Evolutionary conservation across 2,329 filamentous ascomycete genomes (phyloP), one percentile per base, ranked within the genome.

Genomic region (Sarocladium strictum): DNA sequence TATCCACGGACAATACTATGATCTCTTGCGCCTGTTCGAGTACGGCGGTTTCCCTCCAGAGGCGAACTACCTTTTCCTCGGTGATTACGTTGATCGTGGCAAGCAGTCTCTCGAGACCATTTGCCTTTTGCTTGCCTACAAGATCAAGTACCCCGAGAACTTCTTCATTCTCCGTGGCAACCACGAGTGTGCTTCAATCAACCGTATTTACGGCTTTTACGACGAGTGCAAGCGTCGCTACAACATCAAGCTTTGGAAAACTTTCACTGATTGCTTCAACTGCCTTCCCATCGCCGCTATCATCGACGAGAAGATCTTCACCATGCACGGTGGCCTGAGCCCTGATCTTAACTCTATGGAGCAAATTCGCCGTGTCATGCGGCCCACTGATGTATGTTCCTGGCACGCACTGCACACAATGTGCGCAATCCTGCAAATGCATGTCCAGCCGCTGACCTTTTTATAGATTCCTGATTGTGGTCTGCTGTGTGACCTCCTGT

Each of bases 211-310:
- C 72, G 94, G 94, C 57, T 99, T 99, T 79, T 99, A 99, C 79
- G 94, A 99, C 69, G 93, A 99, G 76, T 99, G 93, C 86, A 99
- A 99, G 81, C 87, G 94, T 69, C 84, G 93, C 64, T 97, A 96
- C 79, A 99, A 97, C 76, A 96, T 97, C 79, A 97, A 97, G 83
- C 82, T 97, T 58, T 97, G 93, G 93, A 99, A 99, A 83, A 97
- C 93, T 1, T 97, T 99, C 71, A 97, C 92, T 60, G 93, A 99
- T 72, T 97, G 92, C 81, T 99, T 99, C 84, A 99, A 99, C 81
- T 97, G 91, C 76, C 76, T 97, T 68, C 93, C 93, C 49, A 97
- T 99, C 72, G 94, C 93, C 56, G 93, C 94, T 63, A 99, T 99
- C 75, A 97, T 99, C 65, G 93, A 96, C 68, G 94, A 97, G 80